Percentiles rank a stretch among this genome's conserved stretches.
phyloP scores from a whole-genome alignment of 2,329 filamentous ascomycete genomes.

The Exophiala bonariae region DNA sequence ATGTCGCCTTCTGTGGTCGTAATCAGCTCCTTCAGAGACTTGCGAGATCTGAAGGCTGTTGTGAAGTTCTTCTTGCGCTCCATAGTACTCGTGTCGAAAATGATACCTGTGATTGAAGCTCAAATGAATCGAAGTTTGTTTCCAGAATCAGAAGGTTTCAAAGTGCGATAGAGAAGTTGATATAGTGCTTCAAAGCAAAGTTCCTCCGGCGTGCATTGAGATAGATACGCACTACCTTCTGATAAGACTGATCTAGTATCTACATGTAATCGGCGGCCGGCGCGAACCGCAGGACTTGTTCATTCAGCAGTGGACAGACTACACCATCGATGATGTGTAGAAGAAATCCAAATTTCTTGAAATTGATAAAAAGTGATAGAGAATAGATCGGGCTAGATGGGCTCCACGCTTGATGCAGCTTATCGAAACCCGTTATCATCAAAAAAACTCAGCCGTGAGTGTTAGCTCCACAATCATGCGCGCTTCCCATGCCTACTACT shows the following conservation, averaged over 20 bases:
- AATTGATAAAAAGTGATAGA: conserved; percentile 5
- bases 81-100: not conserved
- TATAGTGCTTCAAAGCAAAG: not conserved
- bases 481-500: too few species aligned
- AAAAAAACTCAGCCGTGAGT: conserved; percentile 3
- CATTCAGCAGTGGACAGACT: too few species aligned
- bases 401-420: too few species aligned
- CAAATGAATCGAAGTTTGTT: not conserved
- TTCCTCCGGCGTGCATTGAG: too few species aligned
- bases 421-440: not conserved
- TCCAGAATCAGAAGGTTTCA: not conserved
- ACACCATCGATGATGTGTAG: too few species aligned
- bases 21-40: conserved; percentile 1
- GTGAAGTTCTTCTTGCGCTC: conserved; percentile 1
- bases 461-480: too few species aligned
- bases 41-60: conserved; percentile 2
- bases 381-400: too few species aligned
- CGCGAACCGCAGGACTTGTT: not conserved
- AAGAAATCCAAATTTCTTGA: too few species aligned
- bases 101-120: too few species aligned
- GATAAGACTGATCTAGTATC: too few species aligned
- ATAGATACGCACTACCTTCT: too few species aligned
- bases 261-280: not conserved
- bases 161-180: not conserved
- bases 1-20: not conserved